A percentile compares a stretch with the other conserved stretches of the same genome.
These are phyloP conservation scores for Phytophthora pistaciae DNA, from an alignment of 352 stramenopile genomes.

Conservation along the genomic window DNA sequence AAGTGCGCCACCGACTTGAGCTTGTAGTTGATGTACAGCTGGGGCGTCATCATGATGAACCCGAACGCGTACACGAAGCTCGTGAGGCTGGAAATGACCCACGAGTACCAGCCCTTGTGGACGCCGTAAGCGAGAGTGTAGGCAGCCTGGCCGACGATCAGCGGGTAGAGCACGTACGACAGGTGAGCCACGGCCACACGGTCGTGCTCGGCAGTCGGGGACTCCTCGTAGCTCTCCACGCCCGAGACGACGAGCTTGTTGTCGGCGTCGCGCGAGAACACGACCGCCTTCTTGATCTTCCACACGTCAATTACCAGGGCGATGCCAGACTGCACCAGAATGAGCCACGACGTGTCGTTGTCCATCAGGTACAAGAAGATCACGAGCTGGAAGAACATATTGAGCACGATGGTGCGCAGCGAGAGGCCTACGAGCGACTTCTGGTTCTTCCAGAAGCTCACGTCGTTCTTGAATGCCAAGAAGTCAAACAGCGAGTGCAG, in stretches of 20 bases:
- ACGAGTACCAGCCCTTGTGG: conserved; percentile 98
- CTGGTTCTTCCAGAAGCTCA: conserved; percentile 98
- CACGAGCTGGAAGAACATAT: conserved; percentile 97
- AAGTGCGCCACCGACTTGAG: conserved; percentile 97
- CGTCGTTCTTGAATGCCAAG: conserved; percentile 99
- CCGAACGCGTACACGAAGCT: conserved; percentile 99
- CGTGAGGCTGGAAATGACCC: conserved; percentile 96
- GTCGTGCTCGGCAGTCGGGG: conserved; percentile 85
- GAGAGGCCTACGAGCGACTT: conserved; percentile 97
- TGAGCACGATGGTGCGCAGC: conserved; percentile 94
- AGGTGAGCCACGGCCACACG: conserved; percentile 86
- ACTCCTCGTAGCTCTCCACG: conserved; percentile 85
- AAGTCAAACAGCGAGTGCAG: conserved; percentile 99
- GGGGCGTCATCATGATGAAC: conserved; percentile 99
- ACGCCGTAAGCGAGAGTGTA: conserved; percentile 95
- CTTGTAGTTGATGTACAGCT: conserved; percentile 99
- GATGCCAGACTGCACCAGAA: conserved; percentile 90
- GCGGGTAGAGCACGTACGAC: conserved; percentile 86
- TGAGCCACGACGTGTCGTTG: conserved; percentile 97
- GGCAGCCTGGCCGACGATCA: conserved; percentile 94
- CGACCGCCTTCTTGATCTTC: conserved; percentile 95
- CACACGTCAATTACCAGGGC: conserved; percentile 91
- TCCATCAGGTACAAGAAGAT: conserved; percentile 99
- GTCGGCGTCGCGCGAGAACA: conserved; percentile 79
- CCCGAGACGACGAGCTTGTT: conserved; percentile 88